phyloP scores from a whole-genome alignment of 139 green algal genomes.

The Chlamydomonas incerta region DNA sequence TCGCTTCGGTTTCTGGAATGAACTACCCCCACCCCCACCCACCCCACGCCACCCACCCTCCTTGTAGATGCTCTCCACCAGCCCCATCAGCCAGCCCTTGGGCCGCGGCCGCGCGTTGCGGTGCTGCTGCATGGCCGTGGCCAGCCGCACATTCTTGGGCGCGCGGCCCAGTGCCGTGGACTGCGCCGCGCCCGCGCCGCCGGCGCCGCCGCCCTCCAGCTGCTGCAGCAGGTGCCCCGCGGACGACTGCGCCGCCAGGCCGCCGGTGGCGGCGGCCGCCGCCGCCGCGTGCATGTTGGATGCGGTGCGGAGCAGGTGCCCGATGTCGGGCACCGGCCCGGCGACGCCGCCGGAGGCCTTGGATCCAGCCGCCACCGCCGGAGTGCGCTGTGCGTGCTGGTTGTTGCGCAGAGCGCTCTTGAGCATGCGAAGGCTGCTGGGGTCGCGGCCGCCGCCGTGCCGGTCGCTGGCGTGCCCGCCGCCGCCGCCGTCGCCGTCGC shows the following conservation, averaged over 20 bases:
- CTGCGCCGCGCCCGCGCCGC: no score
- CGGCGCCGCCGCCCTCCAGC: no score
- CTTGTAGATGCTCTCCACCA: constrained; percentile 67
- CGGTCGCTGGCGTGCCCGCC: background rate
- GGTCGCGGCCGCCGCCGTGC: no score
- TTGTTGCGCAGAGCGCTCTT: background rate
- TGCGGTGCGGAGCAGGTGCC: background rate
- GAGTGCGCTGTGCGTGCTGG: background rate
- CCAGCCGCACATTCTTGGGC: constrained; percentile 65
- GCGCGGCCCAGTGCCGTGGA: constrained; percentile 37
- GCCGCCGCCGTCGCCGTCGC: background rate
- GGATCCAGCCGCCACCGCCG: no score
- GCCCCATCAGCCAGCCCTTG: constrained; percentile 63
- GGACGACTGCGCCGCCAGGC: background rate
- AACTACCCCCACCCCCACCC: background rate
- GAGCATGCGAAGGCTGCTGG: background rate
- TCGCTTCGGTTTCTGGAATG: no score
- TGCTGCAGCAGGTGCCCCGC: background rate
- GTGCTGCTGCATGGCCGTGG: constrained; percentile 61
- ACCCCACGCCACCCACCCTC: constrained; percentile 49
- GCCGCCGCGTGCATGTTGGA: background rate
- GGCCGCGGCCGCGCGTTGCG: constrained; percentile 61
- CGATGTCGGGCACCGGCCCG: no score
- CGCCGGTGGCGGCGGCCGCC: background rate
- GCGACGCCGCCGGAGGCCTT: no score